Evolutionary conservation across 2,329 filamentous ascomycete genomes (phyloP).

Genomic region (Coniochaeta sp.): DNA sequence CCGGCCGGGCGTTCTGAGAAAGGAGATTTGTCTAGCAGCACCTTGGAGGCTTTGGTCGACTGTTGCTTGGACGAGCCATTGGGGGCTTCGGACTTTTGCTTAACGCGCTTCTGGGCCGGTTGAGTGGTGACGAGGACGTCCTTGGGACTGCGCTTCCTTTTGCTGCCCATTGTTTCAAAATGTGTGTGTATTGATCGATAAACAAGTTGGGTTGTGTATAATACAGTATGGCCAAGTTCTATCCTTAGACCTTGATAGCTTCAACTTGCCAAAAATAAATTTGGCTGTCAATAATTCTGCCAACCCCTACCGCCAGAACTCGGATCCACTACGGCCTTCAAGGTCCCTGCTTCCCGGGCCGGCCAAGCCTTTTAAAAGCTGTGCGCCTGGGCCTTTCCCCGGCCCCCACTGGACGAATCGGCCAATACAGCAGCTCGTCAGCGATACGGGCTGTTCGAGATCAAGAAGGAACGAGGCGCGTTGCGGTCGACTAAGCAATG

Average conservation of each 20-base stretch:
- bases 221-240: too few relatives aligned
- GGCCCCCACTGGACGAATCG: not conserved
- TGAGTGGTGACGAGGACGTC: constrained; percentile 18
- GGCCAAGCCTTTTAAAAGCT: too few relatives aligned
- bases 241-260: too few relatives aligned
- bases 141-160: constrained; percentile 33
- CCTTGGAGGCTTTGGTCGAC: constrained; percentile 9
- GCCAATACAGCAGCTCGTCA: not conserved
- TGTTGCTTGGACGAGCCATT: constrained; percentile 15
- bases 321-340: not conserved
- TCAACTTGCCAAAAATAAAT: not conserved
- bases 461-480: not conserved
- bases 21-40: constrained; percentile 29
- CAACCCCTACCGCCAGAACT: not conserved
- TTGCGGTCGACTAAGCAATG: not conserved
- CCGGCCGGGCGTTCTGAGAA: constrained; percentile 46
- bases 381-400: not conserved
- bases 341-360: not conserved
- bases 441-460: not conserved
- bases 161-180: constrained; percentile 28
- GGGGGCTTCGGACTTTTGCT: constrained; percentile 19
- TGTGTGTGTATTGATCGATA: not conserved
- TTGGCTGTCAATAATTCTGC: not conserved
- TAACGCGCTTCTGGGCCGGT: constrained; percentile 28
- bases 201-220: not conserved